A percentile compares a stretch with the other conserved stretches of the same genome.
These are phyloP conservation scores for Ascochyta clinopodiicola DNA, from an alignment of 2,329 filamentous ascomycete genomes.

Conservation along the genomic window DNA sequence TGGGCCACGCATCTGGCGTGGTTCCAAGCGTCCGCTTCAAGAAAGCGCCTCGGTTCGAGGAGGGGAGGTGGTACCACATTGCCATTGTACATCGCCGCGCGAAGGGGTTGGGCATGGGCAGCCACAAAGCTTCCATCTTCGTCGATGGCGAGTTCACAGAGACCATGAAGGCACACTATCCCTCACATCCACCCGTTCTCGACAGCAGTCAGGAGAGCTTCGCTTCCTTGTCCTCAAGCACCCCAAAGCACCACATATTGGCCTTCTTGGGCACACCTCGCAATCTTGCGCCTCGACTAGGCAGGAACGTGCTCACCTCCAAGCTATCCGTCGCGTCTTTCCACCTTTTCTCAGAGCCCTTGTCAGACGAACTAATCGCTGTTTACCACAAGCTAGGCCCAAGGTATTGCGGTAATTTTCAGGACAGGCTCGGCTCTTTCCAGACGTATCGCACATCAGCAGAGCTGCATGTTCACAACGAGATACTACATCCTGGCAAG, in stretches of 20 bases:
- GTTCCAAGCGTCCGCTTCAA: slow-evolving; percentile 95
- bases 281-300: slow-evolving; percentile 79
- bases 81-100: slow-evolving; percentile 83
- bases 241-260: slow-evolving; percentile 75
- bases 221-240: slow-evolving; percentile 67
- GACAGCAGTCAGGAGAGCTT: slow-evolving; percentile 71
- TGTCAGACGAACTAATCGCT: slow-evolving; percentile 90
- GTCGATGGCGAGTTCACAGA: slow-evolving; percentile 94
- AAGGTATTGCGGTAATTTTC: slow-evolving; percentile 93
- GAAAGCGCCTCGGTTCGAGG: slow-evolving; percentile 78
- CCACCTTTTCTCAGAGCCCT: slow-evolving; percentile 82
- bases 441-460: slow-evolving; percentile 96
- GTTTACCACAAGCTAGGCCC: slow-evolving; percentile 91
- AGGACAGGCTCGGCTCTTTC: slow-evolving; percentile 93
- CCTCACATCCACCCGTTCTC: slow-evolving; percentile 72
- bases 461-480: slow-evolving; percentile 86
- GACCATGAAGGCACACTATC: slow-evolving; percentile 88
- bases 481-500: slow-evolving; percentile 85
- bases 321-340: slow-evolving; percentile 90
- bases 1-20: slow-evolving; percentile 68
- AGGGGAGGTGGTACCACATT: slow-evolving; percentile 90
- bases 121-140: slow-evolving; percentile 85
- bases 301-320: slow-evolving; percentile 74
- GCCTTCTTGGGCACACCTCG: slow-evolving; percentile 93
- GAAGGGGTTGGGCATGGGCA: slow-evolving; percentile 67